A percentile compares a stretch with the other conserved stretches of the same genome.
Evolutionary conservation across 352 stramenopile species (phyloP).

Genomic region (Lagenidium giganteum): DNA sequence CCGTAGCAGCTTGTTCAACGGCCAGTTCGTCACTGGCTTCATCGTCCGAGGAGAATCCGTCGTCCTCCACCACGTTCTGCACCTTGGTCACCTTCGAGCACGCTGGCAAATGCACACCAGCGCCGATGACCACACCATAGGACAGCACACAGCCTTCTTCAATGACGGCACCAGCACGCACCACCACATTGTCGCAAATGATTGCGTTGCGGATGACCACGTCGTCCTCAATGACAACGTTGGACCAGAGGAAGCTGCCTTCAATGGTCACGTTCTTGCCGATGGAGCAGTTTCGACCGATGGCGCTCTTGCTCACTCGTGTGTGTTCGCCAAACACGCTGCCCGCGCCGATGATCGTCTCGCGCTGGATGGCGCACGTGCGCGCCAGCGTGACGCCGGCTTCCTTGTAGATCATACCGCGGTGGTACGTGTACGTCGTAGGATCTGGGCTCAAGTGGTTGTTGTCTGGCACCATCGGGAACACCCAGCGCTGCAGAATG

Average conservation of each 20-base stretch:
- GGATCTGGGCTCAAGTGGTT: conserved; percentile 54
- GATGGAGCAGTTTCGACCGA: conserved; percentile 62
- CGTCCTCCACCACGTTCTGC: conserved; percentile 32
- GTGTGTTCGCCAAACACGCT: conserved; percentile 45
- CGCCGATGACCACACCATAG: conserved; percentile 69
- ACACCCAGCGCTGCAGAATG: conserved; percentile 92
- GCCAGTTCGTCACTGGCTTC: conserved; percentile 21
- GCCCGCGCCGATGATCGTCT: conserved; percentile 59
- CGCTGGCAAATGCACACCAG: conserved; percentile 42
- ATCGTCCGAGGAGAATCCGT: conserved; percentile 65
- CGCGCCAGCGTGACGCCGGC: conserved; percentile 49
- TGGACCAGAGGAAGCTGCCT: conserved; percentile 76
- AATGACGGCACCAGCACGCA: conserved; percentile 54
- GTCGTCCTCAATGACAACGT: conserved; percentile 68
- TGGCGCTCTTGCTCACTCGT: conserved; percentile 39
- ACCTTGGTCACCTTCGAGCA: conserved; percentile 74
- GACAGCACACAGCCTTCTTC: conserved; percentile 63
- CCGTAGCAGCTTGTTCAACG: too few species aligned
- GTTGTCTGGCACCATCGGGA: conserved; percentile 91
- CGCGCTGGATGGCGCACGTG: conserved; percentile 43
- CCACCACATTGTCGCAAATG: conserved; percentile 68
- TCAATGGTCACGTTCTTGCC: conserved; percentile 57
- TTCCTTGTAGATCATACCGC: conserved; percentile 79
- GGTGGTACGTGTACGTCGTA: conserved; percentile 60
- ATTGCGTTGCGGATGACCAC: conserved; percentile 61